Base-by-base conservation (phyloP, 2,329 filamentous ascomycete species). In the Didymella segeticola region DNA sequence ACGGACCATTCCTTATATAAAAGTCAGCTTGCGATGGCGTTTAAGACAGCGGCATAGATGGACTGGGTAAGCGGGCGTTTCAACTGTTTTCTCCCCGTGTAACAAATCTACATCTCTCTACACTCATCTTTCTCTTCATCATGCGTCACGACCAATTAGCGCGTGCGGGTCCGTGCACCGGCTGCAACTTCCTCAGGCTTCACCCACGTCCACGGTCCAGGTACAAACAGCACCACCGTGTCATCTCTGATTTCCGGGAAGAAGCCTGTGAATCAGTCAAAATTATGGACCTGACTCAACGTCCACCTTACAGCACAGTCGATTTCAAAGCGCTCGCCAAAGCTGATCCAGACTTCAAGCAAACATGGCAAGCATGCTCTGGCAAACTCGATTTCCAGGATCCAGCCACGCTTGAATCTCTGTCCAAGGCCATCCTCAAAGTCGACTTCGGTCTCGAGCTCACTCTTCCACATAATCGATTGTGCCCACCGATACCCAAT, bases 301-400 rank as follows among this genome's bases (percentile, higher is more conserved):
- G 60, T 15, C 61, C 61, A n/a, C 59, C 63, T 37, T 88, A 88
- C 71, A 78, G 80, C 46, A 75, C 82, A 22, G 76, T 89, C 23
- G 83, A 89, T 63, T 90, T 90, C 68, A 77, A 80, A 27, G 75
- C 78, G 14, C 77, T 90, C n/a, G 84, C 86, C 7, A 73, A 82
- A 23, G 78, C 81, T 49, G 85, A 86, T 61, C 72, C 79, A 1
- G 81, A 83, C 7, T 89, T 90, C 68, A 82, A 83, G 2, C 83
- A 82, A 71, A 76, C 80, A 43, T 69, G 68, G 61, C 60, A 70
- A 39, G 59, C 60, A 26, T 68, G 63, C 43, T 83, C 83, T 56
- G 80, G 80, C 8, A 85, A 88, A 60, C 79, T 96, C 22, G 86
- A 97, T 75, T 98, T 98, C 66, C 87, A 85, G 45, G 83, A 96